phyloP scores from a whole-genome alignment of 2,329 filamentous ascomycete species.

The Penicillium sp. region DNA sequence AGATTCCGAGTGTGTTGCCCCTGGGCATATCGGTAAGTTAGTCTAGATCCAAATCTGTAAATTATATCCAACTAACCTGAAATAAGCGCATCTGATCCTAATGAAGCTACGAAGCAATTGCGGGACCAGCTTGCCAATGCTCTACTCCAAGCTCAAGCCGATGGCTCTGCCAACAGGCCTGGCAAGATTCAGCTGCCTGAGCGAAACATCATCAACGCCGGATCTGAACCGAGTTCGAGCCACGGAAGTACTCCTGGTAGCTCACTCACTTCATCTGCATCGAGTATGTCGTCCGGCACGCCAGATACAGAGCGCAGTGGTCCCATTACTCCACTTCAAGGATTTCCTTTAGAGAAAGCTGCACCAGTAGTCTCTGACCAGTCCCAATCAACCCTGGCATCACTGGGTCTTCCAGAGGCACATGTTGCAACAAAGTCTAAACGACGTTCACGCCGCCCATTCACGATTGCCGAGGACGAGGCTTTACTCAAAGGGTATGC shows the following conservation, averaged over 20 bases:
- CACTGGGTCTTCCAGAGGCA: slow-evolving; percentile 54
- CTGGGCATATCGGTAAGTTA: slow-evolving; percentile 46
- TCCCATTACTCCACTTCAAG: slow-evolving; percentile 18
- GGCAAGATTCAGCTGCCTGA: slow-evolving; percentile 35
- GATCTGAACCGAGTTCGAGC: slow-evolving; percentile 20
- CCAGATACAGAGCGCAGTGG: slow-evolving; percentile 20
- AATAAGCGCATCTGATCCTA: slow-evolving; percentile 38
- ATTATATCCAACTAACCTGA: not conserved
- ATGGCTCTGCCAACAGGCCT: slow-evolving; percentile 26
- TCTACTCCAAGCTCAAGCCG: slow-evolving; percentile 37
- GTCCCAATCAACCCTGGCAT: slow-evolving; percentile 39
- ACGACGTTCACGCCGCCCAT: slow-evolving; percentile 59
- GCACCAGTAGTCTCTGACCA: slow-evolving; percentile 37
- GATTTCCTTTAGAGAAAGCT: slow-evolving; percentile 28
- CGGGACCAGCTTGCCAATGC: slow-evolving; percentile 41
- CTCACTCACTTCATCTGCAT: slow-evolving; percentile 23
- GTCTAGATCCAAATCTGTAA: not conserved
- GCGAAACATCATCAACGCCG: slow-evolving; percentile 24
- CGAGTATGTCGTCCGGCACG: slow-evolving; percentile 26
- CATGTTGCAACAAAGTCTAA: slow-evolving; percentile 52
- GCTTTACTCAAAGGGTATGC: slow-evolving; percentile 62
- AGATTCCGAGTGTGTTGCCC: slow-evolving; percentile 61
- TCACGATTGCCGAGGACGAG: slow-evolving; percentile 61
- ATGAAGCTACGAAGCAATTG: slow-evolving; percentile 43
- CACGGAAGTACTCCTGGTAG: slow-evolving; percentile 19